Conservation (phyloP, 108 stramenopile species). For the Nitzschia sp. region DNA sequence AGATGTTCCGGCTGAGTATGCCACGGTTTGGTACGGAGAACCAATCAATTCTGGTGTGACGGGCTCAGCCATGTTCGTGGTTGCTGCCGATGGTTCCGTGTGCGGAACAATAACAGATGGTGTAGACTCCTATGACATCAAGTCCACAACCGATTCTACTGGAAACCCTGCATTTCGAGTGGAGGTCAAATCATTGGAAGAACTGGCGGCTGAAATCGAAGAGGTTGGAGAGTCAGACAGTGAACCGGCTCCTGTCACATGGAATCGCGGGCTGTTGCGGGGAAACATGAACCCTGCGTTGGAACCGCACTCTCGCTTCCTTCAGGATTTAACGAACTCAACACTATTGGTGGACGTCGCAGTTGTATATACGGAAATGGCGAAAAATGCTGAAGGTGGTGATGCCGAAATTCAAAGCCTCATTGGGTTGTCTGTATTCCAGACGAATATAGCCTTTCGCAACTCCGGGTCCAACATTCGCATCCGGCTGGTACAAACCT, state of each 20-base stretch:
- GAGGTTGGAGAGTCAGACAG: neutral
- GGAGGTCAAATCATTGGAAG: conserved; percentile 3
- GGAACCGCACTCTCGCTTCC: neutral
- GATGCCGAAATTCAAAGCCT: conserved; percentile 4
- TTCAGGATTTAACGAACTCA: neutral
- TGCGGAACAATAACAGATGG: conserved; percentile 15
- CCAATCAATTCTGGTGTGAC: neutral
- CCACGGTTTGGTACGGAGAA: conserved; percentile 15
- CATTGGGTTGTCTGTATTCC: conserved; percentile 9
- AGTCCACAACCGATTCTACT: neutral
- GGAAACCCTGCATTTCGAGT: neutral
- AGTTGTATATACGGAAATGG: conserved; percentile 6
- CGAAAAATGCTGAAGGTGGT: neutral
- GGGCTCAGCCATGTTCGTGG: neutral
- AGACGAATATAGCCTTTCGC: conserved; percentile 7
- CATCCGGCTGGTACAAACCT: conserved; percentile 2
- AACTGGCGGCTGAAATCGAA: neutral
- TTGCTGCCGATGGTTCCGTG: conserved; percentile 1
- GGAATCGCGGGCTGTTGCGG: neutral
- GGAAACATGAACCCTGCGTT: neutral
- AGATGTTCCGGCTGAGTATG: conserved; percentile 6
- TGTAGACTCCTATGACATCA: conserved; percentile 4
- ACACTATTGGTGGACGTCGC: conserved; percentile 1
- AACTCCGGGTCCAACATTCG: conserved; percentile 11
- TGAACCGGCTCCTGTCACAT: neutral